These are phyloP conservation scores for Trypanosoma melophagium DNA, from an alignment of 208 protist genomes.

Conservation along the genomic window DNA sequence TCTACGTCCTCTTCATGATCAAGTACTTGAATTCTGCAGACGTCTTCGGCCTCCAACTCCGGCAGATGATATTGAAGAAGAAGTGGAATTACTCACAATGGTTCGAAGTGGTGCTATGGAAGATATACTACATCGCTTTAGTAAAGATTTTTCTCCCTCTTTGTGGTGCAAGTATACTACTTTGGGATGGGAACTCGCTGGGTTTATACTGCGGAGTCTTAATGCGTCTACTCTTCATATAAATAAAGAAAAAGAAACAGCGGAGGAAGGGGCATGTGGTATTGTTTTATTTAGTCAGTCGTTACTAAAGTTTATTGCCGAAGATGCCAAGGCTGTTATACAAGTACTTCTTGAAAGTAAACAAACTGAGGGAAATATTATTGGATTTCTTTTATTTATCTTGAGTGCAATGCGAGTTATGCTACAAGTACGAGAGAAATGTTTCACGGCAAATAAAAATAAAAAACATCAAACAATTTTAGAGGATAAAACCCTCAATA, in stretches of 20 bases:
- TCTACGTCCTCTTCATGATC: constrained; percentile 32
- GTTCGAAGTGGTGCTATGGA: not conserved
- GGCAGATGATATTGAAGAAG: constrained; percentile 34
- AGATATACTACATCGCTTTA: constrained; percentile 4
- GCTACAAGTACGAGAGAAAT: constrained; percentile 1
- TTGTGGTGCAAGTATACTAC: constrained; percentile 43
- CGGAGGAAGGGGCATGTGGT: not conserved
- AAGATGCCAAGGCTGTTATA: constrained; percentile 16
- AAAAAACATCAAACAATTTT: not conserved
- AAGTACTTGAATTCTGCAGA: constrained; percentile 52
- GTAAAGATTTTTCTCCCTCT: constrained; percentile 11
- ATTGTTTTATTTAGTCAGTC: not conserved
- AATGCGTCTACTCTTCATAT: not conserved
- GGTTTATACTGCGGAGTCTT: constrained; percentile 30
- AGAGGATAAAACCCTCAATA: not conserved
- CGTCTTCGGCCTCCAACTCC: constrained; percentile 46
- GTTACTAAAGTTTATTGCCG: constrained; percentile 15
- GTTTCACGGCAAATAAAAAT: not conserved
- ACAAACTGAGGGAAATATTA: constrained; percentile 15
- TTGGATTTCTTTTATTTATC: constrained; percentile 30
- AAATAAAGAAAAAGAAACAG: not conserved
- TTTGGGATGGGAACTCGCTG: constrained; percentile 48
- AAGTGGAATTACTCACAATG: constrained; percentile 37
- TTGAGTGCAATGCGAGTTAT: constrained; percentile 17
- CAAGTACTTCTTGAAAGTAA: constrained; percentile 23